phyloP scores from a whole-genome alignment of 805 yeast species.

The Blastobotrys mokoenaii region DNA sequence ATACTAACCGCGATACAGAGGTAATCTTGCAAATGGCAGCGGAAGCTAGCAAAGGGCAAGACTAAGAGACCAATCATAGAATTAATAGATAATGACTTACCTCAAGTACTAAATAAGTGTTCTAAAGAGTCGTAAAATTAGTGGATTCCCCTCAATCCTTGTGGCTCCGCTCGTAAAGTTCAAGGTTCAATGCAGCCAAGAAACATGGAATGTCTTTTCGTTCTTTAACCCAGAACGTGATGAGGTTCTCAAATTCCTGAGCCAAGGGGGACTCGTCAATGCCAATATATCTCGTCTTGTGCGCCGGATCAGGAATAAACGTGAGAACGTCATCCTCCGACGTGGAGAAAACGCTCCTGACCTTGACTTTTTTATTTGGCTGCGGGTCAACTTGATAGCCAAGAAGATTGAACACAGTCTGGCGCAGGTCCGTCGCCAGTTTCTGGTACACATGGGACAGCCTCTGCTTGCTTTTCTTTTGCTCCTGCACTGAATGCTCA shows the following conservation, averaged over 20 bases:
- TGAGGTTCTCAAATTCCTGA: constrained; percentile 40
- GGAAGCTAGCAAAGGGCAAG: background rate
- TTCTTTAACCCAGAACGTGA: constrained; percentile 59
- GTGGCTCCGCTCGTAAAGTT: constrained; percentile 43
- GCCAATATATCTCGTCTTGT: constrained; percentile 43
- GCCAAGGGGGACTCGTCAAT: constrained; percentile 26
- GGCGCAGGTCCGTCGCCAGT: constrained; percentile 64
- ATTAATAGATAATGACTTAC: constrained; percentile 7
- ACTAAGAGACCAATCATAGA: too few relatives aligned
- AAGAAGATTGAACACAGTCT: constrained; percentile 54
- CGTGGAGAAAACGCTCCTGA: constrained; percentile 39
- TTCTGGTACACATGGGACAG: constrained; percentile 48
- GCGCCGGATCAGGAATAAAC: constrained; percentile 41
- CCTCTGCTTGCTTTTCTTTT: constrained; percentile 18
- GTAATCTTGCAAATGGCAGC: background rate
- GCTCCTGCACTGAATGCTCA: constrained; percentile 15
- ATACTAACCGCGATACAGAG: background rate
- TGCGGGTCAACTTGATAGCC: constrained; percentile 70
- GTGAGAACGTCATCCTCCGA: constrained; percentile 40
- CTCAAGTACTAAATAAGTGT: too few relatives aligned
- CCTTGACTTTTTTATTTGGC: constrained; percentile 46
- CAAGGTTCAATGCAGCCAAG: constrained; percentile 63
- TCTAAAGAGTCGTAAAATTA: too few relatives aligned
- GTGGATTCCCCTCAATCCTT: too few relatives aligned
- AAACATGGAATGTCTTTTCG: constrained; percentile 69